Evolutionary conservation across 495 filamentous ascomycete species (phyloP).

Genomic region (Penicillium crystallinum): DNA sequence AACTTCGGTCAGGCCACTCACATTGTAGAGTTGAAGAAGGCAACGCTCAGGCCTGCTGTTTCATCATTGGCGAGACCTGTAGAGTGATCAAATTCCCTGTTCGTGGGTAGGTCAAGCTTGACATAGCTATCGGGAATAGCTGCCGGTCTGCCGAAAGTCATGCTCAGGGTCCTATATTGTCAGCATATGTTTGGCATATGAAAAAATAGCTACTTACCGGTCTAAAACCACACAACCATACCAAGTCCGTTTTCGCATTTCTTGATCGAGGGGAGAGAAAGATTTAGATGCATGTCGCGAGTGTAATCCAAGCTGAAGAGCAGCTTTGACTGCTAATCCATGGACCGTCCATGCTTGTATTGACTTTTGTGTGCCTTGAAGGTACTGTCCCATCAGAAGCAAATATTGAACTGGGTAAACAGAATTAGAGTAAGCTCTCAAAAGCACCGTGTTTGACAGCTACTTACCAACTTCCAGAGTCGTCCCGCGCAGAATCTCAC

Average conservation of each 20-base stretch:
- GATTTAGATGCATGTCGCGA: conserved; percentile 27
- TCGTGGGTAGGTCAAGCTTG: conserved; percentile 33
- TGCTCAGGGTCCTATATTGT: conserved; percentile 35
- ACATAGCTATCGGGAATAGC: conserved; percentile 36
- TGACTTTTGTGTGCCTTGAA: conserved; percentile 41
- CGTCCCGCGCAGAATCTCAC: conserved; percentile 28
- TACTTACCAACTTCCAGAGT: conserved; percentile 34
- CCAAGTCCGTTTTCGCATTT: conserved; percentile 42
- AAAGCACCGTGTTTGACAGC: not conserved
- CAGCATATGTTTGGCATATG: not conserved
- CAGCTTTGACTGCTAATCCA: conserved; percentile 37
- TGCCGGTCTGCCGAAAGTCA: conserved; percentile 42
- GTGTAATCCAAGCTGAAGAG: conserved; percentile 39
- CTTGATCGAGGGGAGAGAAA: conserved; percentile 32
- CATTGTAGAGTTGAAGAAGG: conserved; percentile 38
- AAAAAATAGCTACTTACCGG: conserved; percentile 16
- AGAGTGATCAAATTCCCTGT: conserved; percentile 18
- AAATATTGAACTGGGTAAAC: conserved; percentile 30
- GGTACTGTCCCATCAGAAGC: conserved; percentile 37
- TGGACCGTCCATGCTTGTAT: conserved; percentile 42
- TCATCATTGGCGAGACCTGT: conserved; percentile 11
- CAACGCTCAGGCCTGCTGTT: conserved; percentile 13
- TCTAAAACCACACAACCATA: conserved; percentile 44
- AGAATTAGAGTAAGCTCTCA: not conserved
- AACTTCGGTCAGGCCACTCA: conserved; percentile 10